These are phyloP conservation scores for Microstegium vimineum DNA, from an alignment of 176 grass and related monocot genomes.

Conservation along the genomic window DNA sequence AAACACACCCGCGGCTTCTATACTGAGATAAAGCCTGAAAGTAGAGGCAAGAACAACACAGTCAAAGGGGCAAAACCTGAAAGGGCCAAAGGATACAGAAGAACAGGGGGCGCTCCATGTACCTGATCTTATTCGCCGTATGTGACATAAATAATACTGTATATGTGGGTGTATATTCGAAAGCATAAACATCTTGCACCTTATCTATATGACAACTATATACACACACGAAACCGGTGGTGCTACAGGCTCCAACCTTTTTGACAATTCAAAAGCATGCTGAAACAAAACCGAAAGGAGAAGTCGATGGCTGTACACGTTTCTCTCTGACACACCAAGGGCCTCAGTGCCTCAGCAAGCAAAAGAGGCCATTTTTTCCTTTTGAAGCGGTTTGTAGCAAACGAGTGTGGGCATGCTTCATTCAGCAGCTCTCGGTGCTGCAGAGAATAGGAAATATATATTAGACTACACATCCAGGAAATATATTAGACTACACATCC, in stretches of 20 bases:
- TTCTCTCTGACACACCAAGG: slow-evolving; percentile 35
- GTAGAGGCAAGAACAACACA: background rate
- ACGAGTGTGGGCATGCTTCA: slow-evolving; percentile 15
- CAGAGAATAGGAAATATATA: background rate
- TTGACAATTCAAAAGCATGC: slow-evolving; percentile 27
- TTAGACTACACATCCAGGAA: background rate
- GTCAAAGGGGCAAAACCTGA: too few relatives aligned
- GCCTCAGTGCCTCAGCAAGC: slow-evolving; percentile 18
- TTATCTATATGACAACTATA: background rate
- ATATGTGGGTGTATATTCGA: slow-evolving; percentile 18
- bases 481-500: background rate
- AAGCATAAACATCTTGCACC: background rate
- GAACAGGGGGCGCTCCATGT: background rate
- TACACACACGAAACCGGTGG: slow-evolving; percentile 3
- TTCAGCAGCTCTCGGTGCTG: slow-evolving; percentile 61
- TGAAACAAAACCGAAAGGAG: slow-evolving; percentile 27
- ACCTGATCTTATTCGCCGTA: background rate
- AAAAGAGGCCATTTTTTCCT: background rate
- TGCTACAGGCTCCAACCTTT: slow-evolving; percentile 24
- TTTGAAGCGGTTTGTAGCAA: background rate
- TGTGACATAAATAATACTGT: background rate
- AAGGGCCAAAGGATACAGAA: slow-evolving; percentile 7
- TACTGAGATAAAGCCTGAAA: background rate
- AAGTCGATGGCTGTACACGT: slow-evolving; percentile 54
- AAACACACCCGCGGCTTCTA: too few relatives aligned